A percentile compares a stretch with the other conserved stretches of the same genome.
phyloP scores from a whole-genome alignment of 2,329 filamentous ascomycete genomes.

The Calonectria ilicicola region DNA sequence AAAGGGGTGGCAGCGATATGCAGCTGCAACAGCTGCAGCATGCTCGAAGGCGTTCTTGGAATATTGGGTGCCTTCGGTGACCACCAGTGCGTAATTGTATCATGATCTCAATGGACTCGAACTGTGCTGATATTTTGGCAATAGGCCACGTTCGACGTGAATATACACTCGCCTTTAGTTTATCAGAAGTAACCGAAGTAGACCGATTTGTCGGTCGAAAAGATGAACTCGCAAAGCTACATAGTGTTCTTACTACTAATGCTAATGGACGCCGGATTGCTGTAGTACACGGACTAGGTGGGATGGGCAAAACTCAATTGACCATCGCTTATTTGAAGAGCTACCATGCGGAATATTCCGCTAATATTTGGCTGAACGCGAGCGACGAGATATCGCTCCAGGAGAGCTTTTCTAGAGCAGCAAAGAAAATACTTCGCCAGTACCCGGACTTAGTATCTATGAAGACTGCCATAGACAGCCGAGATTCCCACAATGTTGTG shows the following conservation, averaged over 20 bases:
- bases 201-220: not conserved
- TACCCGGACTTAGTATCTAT: not conserved
- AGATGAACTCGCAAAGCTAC: not conserved
- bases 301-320: conserved; percentile 60
- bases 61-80: conserved; percentile 6
- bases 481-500: not conserved
- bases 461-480: not conserved
- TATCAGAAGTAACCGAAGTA: not conserved
- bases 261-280: not conserved
- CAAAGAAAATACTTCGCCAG: not conserved
- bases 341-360: conserved; percentile 50
- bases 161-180: not conserved
- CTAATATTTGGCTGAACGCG: conserved; percentile 58
- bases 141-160: not conserved
- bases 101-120: not conserved
- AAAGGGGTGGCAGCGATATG: conserved; percentile 13
- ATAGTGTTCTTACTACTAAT: not conserved
- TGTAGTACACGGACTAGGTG: conserved; percentile 54
- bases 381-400: conserved; percentile 50
- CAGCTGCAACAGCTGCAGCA: not conserved
- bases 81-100: not conserved
- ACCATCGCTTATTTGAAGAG: conserved; percentile 50
- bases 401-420: not conserved
- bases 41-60: conserved; percentile 9
- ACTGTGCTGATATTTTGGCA: not conserved